These are phyloP conservation scores for Waitea zeae DNA, from an alignment of 1,284 basidiomycete genomes.

Conservation along the genomic window DNA sequence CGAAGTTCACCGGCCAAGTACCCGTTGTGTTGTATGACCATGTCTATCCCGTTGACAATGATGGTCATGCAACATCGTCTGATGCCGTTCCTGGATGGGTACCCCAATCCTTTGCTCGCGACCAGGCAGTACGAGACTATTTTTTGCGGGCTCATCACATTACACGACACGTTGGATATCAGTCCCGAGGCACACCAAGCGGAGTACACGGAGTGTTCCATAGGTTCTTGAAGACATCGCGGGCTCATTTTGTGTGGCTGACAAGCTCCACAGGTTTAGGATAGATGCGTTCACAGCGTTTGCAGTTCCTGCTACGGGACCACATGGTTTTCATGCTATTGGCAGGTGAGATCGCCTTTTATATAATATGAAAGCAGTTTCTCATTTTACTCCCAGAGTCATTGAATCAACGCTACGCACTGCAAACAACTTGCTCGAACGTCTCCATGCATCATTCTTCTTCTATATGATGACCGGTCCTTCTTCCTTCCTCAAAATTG, in stretches of 20 bases:
- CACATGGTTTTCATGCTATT: conserved; percentile 89
- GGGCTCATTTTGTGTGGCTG: not conserved
- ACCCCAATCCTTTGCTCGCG: conserved; percentile 23
- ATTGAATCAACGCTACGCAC: conserved; percentile 79
- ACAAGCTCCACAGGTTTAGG: conserved; percentile 48
- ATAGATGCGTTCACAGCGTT: conserved; percentile 92
- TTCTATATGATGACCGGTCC: conserved; percentile 76
- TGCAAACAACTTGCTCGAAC: conserved; percentile 83
- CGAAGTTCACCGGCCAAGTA: conserved; percentile 53
- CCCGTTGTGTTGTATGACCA: conserved; percentile 69
- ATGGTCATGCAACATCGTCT: conserved; percentile 13
- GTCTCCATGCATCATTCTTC: conserved; percentile 90
- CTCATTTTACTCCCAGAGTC: conserved; percentile 24
- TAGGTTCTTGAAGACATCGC: conserved; percentile 23
- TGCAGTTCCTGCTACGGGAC: conserved; percentile 74
- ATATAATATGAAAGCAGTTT: conserved; percentile 1
- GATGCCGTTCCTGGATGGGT: conserved; percentile 24
- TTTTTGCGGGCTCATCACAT: conserved; percentile 44
- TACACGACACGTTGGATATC: conserved; percentile 45
- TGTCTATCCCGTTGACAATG: conserved; percentile 29
- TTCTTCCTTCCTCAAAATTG: conserved; percentile 76
- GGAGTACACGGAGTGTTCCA: conserved; percentile 70
- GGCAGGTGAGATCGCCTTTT: conserved; percentile 40
- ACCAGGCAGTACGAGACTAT: conserved; percentile 30
- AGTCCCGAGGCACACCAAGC: conserved; percentile 53